Base-by-base conservation (phyloP, 352 stramenopile genomes). In the Globisporangium rhizosaccharum region DNA sequence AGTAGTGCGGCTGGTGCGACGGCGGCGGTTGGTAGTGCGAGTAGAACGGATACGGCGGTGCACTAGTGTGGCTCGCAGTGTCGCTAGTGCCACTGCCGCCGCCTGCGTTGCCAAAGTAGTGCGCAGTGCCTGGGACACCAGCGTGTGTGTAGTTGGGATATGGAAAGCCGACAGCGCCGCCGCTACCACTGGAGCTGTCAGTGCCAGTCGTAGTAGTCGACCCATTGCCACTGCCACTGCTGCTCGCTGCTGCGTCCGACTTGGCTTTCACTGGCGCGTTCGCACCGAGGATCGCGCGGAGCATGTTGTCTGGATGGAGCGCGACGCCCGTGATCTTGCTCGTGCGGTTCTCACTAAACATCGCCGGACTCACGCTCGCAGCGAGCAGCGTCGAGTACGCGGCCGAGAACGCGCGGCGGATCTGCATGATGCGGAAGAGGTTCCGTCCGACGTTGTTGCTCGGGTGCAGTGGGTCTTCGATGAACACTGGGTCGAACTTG, bases 381-480 rank as follows among this genome's bases (percentile, higher is more conserved):
- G 74, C 64, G 65, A 88, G 80, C 11, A 94, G 63, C 42, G 79
- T 84, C 39, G 79, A 68, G 57, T 90, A 85, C 48, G 82, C 85
- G n/a, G 75, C 71, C 12, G 82, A 78, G 33, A 94, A 90, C 4
- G 85, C 81, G 0, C 85, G 79, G 14, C 85, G 78, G 36, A 96
- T 94, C 58, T 96, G 80, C 57, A 85, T 92, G 66, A 98, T 98
- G 48, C 96, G 87, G 67, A 98, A 98, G 49, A 93, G 94, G 67
- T 98, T 98, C 51, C 96, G 76, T 17, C 94, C 94, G 28, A 98
- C 94, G 63, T 98, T 98, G 74, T 98, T 98, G 56, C 84, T 94
- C 10, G 86, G 73, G 26, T 85, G 90, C 18, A 98, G 67, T 4
- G 94, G 96, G 67, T 98, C 96, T 68, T 98, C 94, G 47, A 98